Conservation (phyloP, 805 yeast genomes). For the Yarrowia alimentaria region DNA sequence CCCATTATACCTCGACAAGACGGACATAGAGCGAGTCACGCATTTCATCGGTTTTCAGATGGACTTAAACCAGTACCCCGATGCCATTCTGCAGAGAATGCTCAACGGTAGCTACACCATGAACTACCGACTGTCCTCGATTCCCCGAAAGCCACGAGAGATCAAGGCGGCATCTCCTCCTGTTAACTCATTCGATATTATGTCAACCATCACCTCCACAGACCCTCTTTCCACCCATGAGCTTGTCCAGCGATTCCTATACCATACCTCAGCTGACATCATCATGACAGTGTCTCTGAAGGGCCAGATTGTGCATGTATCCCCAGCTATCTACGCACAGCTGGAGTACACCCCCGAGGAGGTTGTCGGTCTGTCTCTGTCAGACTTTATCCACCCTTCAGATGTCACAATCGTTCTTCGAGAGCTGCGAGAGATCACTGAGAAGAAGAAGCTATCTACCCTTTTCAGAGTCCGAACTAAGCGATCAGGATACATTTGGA, state of each 20-base stretch:
- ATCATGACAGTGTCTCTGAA: conserved; percentile 17
- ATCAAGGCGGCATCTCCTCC: conserved; percentile 1
- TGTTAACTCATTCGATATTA: conserved; percentile 1
- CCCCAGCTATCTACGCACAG: conserved; percentile 3
- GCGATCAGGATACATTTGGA: conserved; percentile 18
- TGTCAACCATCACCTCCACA: conserved; percentile 13
- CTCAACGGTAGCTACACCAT: conserved; percentile 23
- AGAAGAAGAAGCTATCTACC: background rate
- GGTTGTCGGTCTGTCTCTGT: conserved; percentile 1
- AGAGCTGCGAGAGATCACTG: conserved; percentile 2
- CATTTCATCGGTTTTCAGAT: conserved; percentile 25
- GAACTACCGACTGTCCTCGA: conserved; percentile 20
- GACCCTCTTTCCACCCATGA: conserved; percentile 13
- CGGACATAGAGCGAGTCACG: conserved; percentile 5
- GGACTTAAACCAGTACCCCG: conserved; percentile 28
- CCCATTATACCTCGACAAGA: conserved; percentile 7
- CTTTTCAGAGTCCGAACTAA: conserved; percentile 20
- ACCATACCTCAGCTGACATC: conserved; percentile 21
- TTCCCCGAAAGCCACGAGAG: conserved; percentile 10
- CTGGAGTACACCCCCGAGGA: conserved; percentile 22
- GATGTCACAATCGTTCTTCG: conserved; percentile 21
- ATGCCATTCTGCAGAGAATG: conserved; percentile 24
- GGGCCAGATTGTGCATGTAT: conserved; percentile 17
- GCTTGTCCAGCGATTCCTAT: conserved; percentile 25
- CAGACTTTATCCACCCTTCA: conserved; percentile 19